phyloP scores from a whole-genome alignment of 768 basidiomycete genomes.

The Rhizopogon sp. region DNA sequence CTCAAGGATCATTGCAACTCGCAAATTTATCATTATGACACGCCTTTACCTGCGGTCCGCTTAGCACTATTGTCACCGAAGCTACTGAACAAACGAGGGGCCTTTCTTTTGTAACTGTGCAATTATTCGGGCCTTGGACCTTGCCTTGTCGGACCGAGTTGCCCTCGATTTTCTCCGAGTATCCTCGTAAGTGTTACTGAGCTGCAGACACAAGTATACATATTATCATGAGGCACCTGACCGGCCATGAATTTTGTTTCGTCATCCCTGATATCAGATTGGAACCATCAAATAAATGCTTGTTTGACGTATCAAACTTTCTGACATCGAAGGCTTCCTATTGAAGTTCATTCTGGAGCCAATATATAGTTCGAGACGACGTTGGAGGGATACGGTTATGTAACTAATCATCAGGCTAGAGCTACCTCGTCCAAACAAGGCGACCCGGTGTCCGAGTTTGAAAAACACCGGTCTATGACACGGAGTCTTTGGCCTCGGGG shows the following conservation, averaged over 20 bases:
- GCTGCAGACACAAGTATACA: no score
- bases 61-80: slow-evolving; percentile 13
- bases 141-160: not conserved
- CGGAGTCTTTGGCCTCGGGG: slow-evolving; percentile 27
- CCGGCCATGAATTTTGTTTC: no score
- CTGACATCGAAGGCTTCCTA: no score
- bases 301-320: no score
- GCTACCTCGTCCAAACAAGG: slow-evolving; percentile 6
- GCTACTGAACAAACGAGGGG: not conserved
- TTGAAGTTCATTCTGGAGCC: no score
- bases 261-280: no score
- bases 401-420: slow-evolving; percentile 13
- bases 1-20: not conserved
- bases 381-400: slow-evolving; percentile 9
- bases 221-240: no score
- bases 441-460: not conserved
- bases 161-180: not conserved
- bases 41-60: slow-evolving; percentile 26
- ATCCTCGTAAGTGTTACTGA: not conserved
- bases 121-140: not conserved
- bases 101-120: no score
- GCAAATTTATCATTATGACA: slow-evolving; percentile 1
- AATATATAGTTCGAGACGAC: slow-evolving; percentile 1
- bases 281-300: no score
- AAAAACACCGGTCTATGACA: slow-evolving; percentile 13